Percentiles rank a stretch among this genome's conserved stretches.
phyloP scores from a whole-genome alignment of 139 green algal genomes.

The Chlamydomonas eustigma region DNA sequence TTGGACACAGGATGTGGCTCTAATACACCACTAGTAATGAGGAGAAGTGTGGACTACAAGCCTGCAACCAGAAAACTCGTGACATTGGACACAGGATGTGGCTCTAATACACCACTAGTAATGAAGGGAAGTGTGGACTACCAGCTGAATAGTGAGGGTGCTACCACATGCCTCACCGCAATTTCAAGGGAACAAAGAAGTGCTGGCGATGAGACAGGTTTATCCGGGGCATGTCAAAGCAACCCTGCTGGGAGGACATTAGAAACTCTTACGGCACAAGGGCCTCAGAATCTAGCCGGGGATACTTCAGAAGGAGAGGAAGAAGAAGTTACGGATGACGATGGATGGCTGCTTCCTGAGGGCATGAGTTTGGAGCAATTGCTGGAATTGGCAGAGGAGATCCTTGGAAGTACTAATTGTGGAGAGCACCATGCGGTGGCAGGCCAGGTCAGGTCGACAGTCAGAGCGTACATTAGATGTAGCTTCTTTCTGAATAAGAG shows the following conservation, averaged over 20 bases:
- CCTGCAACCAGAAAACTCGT: too few species aligned
- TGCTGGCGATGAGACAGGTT: too few species aligned
- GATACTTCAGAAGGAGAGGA: not conserved
- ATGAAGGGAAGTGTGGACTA: too few species aligned
- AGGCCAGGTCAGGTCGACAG: not conserved
- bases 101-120: too few species aligned
- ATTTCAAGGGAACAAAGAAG: too few species aligned
- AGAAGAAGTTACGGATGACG: not conserved
- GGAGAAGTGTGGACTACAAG: too few species aligned
- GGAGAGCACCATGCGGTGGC: not conserved
- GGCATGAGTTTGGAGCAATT: conserved; percentile 1
- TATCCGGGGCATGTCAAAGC: too few species aligned
- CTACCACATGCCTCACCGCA: too few species aligned
- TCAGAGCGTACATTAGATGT: not conserved
- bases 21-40: too few species aligned
- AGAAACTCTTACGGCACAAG: not conserved
- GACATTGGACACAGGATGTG: too few species aligned
- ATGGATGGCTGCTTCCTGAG: not conserved
- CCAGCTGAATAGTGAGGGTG: not conserved
- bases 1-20: too few species aligned
- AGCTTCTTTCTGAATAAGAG: not conserved
- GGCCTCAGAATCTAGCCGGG: not conserved
- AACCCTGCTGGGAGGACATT: not conserved
- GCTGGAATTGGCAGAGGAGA: not conserved
- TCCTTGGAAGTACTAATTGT: not conserved